These are phyloP conservation scores for Pneumocystis jirovecii DNA, from an alignment of 1,139 yeast genomes.

Conservation along the genomic window DNA sequence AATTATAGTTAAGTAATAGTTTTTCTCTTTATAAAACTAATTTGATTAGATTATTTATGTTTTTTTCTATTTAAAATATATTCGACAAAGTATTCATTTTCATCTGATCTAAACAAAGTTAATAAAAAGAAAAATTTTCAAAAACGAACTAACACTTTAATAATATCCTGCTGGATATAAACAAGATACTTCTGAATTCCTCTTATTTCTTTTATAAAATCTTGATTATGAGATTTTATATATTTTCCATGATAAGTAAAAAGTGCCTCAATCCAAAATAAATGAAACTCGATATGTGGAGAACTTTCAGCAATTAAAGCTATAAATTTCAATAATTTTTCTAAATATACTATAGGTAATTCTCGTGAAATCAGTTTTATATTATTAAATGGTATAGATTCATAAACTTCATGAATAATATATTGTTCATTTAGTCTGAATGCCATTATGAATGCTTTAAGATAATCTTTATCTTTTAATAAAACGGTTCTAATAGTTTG, in stretches of 20 bases:
- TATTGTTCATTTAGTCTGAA: conserved; percentile 76
- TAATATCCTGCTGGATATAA: conserved; percentile 60
- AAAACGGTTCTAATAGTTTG: conserved; percentile 51
- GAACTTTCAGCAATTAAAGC: conserved; percentile 60
- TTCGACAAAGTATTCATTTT: background rate
- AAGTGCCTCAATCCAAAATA: conserved; percentile 63
- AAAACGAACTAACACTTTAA: conserved; percentile 23
- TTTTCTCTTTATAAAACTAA: background rate
- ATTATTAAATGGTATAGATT: conserved; percentile 59
- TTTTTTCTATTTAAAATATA: background rate
- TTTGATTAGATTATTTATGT: background rate
- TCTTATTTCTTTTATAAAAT: conserved; percentile 53
- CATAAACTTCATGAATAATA: conserved; percentile 59
- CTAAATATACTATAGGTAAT: conserved; percentile 63
- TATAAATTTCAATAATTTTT: conserved; percentile 51
- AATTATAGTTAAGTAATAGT: no score
- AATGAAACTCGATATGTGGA: conserved; percentile 69
- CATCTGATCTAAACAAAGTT: background rate
- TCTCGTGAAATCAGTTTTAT: conserved; percentile 49
- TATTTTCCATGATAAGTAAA: conserved; percentile 64
- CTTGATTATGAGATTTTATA: conserved; percentile 47
- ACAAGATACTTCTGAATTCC: conserved; percentile 43
- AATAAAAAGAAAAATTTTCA: background rate
- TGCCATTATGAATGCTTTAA: conserved; percentile 80
- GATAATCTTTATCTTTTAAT: conserved; percentile 45